Evolutionary conservation across 1,284 basidiomycete species (phyloP), one percentile per base, ranked within the genome.

Genomic region (Waitea zeae): DNA sequence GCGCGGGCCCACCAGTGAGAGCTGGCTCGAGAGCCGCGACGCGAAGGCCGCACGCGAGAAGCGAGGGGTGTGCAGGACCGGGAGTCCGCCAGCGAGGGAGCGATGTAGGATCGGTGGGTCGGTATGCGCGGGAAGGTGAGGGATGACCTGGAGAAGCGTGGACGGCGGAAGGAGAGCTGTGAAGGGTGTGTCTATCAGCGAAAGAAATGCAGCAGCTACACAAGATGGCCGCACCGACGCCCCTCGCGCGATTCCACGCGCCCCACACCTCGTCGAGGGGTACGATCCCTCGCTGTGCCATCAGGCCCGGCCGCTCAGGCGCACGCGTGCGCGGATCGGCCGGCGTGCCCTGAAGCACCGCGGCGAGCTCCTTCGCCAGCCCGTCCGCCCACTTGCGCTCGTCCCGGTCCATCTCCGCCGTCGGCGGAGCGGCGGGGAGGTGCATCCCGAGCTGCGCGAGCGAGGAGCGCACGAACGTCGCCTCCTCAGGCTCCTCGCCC

Each of bases 201-300:
- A 3, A 14, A 28, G 20, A 28, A 35, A 13, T 41, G 26, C 12
- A 5, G 2, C 28, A 12, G 12, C 13, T 14, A 7, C 14, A 32
- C 26, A 34, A 19, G 29, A 34, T 27, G 34, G 37, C 61, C 86
- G 51, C 49, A 89, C 89, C 78, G 34, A 96, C 80, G 34, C 93
- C 93, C 39, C 93, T 61, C 2, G 88, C 89, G 35, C 93, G 76
- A 53, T 97, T 97, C 93, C 93, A 98, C 1, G 84, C 70, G 30
- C 89, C 89, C 93, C 93, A 98, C 0, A 89, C 81, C 52, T 96
- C 90, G 51, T 98, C 93, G 13, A 97, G 59, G 0, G 80, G 84
- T 15, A 96, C 65, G 12, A 97, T 68, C 0, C 86, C 89, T 30
- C 78, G 64, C 22, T 61, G 58, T 40, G 61, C 62, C 76, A 82